Base-by-base conservation (phyloP, 2,329 filamentous ascomycete species). In the Simplicillium aogashimaense region DNA sequence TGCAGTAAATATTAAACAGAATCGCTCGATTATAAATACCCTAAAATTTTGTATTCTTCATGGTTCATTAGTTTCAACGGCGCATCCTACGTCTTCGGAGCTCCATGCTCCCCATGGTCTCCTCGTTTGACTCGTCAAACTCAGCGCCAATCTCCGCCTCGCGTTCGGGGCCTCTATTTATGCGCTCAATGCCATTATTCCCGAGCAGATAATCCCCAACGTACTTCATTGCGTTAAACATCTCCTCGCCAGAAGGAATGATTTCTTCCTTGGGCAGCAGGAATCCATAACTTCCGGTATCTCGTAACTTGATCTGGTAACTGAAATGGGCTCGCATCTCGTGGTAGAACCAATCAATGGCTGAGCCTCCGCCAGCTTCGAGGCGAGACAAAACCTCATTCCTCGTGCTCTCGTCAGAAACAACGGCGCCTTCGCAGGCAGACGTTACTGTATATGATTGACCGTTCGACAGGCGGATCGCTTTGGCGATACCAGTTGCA, bases 321-420 rank as follows among this genome's bases (percentile, higher is more conserved):
- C 87, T 85, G 58, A 86, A 94, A 46, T 78, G 80, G 14, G 90
- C 85, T 36, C 73, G 69, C 45, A 97, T 63, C 52, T 94, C 83
- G 51, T 94, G 86, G 57, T 94, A 95, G 61, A 98, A 95, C 79
- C 86, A 97, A 61, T 97, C 92, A 33, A 97, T 78, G 2, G 86
- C 86, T 37, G 85, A 89, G 3, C 90, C 90, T 31, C 90, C 89
- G 3, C 81, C 78, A 1, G 75, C 75, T 55, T 92, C 85, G 46
- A 89, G 76, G 31, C 78, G 68, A 3, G 56, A 49, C 50, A 50
- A 51, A 18, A 45, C 41, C 16, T 47, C 45, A 7, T 50, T 42
- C 2, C 41, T 45, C 3, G 42, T 43, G 40, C 50, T 42, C 54
- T 53, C 51, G 13, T 48, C 45, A 4, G 47, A 43, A 7, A 54